Percentiles rank a stretch among this genome's conserved stretches.
phyloP scores from a whole-genome alignment of 805 yeast genomes.

The Wickerhamiella azymoides region DNA sequence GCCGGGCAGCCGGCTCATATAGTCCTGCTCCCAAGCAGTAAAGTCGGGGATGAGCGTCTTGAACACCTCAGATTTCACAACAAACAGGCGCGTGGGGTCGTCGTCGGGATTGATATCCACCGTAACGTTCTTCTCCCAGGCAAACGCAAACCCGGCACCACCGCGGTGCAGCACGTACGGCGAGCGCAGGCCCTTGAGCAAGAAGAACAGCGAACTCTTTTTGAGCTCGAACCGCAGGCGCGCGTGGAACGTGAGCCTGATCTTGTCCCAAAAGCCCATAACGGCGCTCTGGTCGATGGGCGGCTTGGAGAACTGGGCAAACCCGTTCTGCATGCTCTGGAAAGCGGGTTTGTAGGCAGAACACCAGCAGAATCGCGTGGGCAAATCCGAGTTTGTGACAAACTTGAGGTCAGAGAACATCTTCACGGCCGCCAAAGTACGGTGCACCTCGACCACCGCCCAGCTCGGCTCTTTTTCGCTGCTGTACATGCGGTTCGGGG shows the following conservation, averaged over 20 bases:
- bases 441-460: conserved; percentile 51
- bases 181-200: conserved; percentile 54
- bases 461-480: conserved; percentile 27
- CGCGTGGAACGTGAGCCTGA: conserved; percentile 66
- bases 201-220: conserved; percentile 29
- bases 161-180: conserved; percentile 60
- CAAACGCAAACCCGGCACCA: conserved; percentile 64
- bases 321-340: conserved; percentile 59
- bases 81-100: conserved; percentile 53
- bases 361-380: conserved; percentile 72
- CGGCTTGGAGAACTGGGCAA: conserved; percentile 79
- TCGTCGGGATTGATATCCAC: conserved; percentile 52
- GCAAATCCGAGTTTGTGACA: conserved; percentile 37
- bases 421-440: conserved; percentile 66
- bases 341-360: conserved; percentile 72
- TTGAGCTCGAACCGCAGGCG: conserved; percentile 39
- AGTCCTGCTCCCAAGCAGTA: conserved; percentile 30
- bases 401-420: conserved; percentile 48
- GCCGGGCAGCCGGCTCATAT: conserved; percentile 17
- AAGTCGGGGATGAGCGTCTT: conserved; percentile 68
- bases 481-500: conserved; percentile 17
- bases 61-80: conserved; percentile 47
- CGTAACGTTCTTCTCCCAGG: conserved; percentile 49
- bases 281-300: conserved; percentile 76
- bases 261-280: conserved; percentile 88